phyloP scores from a whole-genome alignment of 2,329 filamentous ascomycete species.

The Fusarium cicatricum region DNA sequence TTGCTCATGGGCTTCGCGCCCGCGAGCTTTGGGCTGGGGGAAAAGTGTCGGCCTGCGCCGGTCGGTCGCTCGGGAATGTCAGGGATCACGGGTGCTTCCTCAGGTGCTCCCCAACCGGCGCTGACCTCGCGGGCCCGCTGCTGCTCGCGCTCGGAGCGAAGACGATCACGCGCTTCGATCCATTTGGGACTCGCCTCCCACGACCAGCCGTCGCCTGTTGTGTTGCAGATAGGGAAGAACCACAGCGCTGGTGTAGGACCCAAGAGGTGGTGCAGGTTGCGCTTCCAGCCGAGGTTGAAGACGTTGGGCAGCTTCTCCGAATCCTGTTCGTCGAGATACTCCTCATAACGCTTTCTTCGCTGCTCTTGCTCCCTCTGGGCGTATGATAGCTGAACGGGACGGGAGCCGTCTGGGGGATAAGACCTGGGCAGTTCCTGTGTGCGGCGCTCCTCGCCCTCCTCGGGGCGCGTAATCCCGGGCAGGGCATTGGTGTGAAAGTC shows the following conservation, averaged over 20 bases:
- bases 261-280: conserved; percentile 84
- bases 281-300: conserved; percentile 86
- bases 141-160: conserved; percentile 64
- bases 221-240: conserved; percentile 83
- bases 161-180: conserved; percentile 72
- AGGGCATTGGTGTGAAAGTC: conserved; percentile 85
- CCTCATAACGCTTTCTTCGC: conserved; percentile 64
- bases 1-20: conserved; percentile 57
- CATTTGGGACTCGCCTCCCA: conserved; percentile 90
- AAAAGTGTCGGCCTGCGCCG: conserved; percentile 47
- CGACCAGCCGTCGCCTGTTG: conserved; percentile 89
- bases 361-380: conserved; percentile 64
- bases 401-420: conserved; percentile 44
- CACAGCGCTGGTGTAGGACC: conserved; percentile 77
- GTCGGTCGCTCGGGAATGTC: conserved; percentile 36
- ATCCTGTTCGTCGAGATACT: conserved; percentile 90
- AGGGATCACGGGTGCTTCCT: conserved; percentile 35
- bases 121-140: conserved; percentile 70
- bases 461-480: conserved; percentile 79
- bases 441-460: conserved; percentile 77
- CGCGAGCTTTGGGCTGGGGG: conserved; percentile 31
- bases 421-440: conserved; percentile 34
- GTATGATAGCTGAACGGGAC: conserved; percentile 59
- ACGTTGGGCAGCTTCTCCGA: conserved; percentile 88
- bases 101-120: conserved; percentile 70